Percentiles rank a stretch among this genome's conserved stretches.
These are phyloP conservation scores for Curvularia eragrostidis DNA, from an alignment of 2,329 filamentous ascomycete genomes.

Conservation along the genomic window DNA sequence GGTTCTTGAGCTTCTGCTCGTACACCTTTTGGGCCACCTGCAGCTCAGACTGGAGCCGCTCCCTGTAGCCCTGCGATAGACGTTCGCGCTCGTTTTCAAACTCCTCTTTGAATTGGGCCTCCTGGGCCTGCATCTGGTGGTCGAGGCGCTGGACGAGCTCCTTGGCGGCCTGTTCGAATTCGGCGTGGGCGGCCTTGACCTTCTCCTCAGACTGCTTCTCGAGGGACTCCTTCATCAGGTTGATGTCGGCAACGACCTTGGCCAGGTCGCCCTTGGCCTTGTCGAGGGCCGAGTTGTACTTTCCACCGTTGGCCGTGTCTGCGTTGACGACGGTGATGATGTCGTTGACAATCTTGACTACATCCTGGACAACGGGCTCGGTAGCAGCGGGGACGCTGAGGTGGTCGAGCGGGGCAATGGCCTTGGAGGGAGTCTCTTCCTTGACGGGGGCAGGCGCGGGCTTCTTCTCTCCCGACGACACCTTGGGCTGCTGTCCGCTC, in stretches of 20 bases:
- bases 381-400: conserved; percentile 75
- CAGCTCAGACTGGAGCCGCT: conserved; percentile 78
- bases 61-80: conserved; percentile 77
- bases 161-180: conserved; percentile 86
- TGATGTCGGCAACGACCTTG: conserved; percentile 80
- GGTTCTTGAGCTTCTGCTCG: conserved; percentile 82
- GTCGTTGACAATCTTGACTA: conserved; percentile 95
- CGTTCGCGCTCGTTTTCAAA: conserved; percentile 87
- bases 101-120: conserved; percentile 82
- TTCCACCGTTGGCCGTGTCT: conserved; percentile 73
- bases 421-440: conserved; percentile 33
- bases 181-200: conserved; percentile 72
- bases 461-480: conserved; percentile 42
- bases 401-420: conserved; percentile 72
- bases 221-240: conserved; percentile 71
- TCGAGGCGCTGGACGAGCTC: conserved; percentile 91
- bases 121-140: conserved; percentile 78
- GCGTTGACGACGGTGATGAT: conserved; percentile 93
- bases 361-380: conserved; percentile 88
- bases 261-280: conserved; percentile 86
- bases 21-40: conserved; percentile 80
- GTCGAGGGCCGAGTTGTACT: conserved; percentile 77
- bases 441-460: conserved; percentile 30
- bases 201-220: conserved; percentile 76
- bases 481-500: conserved; percentile 30